These are phyloP conservation scores for Pterocarpus macrocarpus DNA, from an alignment of 306 rosid genomes.

Conservation along the genomic window DNA sequence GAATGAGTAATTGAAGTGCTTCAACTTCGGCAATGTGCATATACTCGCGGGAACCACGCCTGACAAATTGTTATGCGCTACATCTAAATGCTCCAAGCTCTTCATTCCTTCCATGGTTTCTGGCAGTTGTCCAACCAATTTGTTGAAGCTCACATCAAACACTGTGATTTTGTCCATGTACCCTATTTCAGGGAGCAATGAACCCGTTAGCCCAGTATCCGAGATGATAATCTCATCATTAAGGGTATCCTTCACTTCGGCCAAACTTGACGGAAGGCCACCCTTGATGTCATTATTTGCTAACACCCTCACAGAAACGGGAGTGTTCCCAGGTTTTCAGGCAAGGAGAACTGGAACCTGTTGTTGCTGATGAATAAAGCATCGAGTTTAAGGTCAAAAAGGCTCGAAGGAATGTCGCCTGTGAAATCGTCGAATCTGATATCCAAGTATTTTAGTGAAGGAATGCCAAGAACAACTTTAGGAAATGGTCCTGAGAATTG, in stretches of 20 bases:
- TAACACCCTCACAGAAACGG: slow-evolving; percentile 74
- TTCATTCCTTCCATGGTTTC: slow-evolving; percentile 66
- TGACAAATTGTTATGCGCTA: slow-evolving; percentile 70
- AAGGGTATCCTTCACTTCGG: slow-evolving; percentile 66
- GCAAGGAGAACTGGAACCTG: slow-evolving; percentile 62
- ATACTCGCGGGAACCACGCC: slow-evolving; percentile 68
- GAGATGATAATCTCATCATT: slow-evolving; percentile 71
- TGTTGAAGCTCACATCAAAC: slow-evolving; percentile 74
- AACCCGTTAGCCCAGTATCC: slow-evolving; percentile 71
- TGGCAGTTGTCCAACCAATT: slow-evolving; percentile 73
- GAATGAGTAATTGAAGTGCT: slow-evolving; percentile 72
- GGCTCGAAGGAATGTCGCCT: slow-evolving; percentile 64
- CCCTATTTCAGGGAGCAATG: slow-evolving; percentile 73
- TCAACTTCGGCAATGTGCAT: slow-evolving; percentile 70
- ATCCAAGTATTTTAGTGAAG: slow-evolving; percentile 67
- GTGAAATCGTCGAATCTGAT: slow-evolving; percentile 66
- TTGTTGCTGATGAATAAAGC: slow-evolving; percentile 84
- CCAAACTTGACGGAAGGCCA: slow-evolving; percentile 70
- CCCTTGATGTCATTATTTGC: slow-evolving; percentile 72
- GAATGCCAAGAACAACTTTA: slow-evolving; percentile 51
- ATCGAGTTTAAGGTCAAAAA: slow-evolving; percentile 76
- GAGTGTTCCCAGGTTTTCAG: slow-evolving; percentile 66
- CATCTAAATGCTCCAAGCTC: slow-evolving; percentile 75
- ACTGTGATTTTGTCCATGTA: slow-evolving; percentile 62
- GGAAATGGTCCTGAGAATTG: slow-evolving; percentile 76